Evolutionary conservation across 352 stramenopile genomes (phyloP).

Genomic region (Phytophthora tentaculata): DNA sequence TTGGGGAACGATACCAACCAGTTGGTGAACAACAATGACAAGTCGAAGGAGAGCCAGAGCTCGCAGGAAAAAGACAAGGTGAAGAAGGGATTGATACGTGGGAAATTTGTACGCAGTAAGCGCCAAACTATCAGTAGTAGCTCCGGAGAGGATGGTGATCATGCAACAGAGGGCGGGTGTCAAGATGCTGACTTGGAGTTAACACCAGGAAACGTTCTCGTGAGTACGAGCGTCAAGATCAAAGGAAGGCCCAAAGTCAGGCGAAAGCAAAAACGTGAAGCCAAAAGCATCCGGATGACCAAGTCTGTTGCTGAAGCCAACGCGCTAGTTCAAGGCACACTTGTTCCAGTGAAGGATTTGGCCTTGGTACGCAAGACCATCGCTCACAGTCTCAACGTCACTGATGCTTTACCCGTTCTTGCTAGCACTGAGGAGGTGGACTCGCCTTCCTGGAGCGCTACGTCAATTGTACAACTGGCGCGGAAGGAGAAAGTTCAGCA

Average conservation of each 20-base stretch:
- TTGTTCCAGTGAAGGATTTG: neutral
- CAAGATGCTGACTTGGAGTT: neutral
- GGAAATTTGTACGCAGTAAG: neutral
- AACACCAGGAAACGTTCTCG: neutral
- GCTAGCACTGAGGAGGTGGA: neutral
- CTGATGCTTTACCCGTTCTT: neutral
- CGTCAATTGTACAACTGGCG: neutral
- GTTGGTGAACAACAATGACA: neutral
- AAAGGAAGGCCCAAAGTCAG: conserved; percentile 2
- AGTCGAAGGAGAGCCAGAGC: neutral
- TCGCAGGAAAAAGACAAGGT: neutral
- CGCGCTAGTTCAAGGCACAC: too few species aligned
- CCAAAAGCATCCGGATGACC: neutral
- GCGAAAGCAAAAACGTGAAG: neutral
- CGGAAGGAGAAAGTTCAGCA: neutral
- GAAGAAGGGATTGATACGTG: neutral
- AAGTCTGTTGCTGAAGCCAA: neutral
- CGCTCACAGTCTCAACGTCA: neutral
- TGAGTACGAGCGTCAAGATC: neutral
- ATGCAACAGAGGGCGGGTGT: neutral
- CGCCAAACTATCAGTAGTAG: neutral
- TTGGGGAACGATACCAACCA: too few species aligned
- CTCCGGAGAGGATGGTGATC: neutral
- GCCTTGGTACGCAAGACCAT: neutral
- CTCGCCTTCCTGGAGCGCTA: neutral